A percentile compares a stretch with the other conserved stretches of the same genome.
Evolutionary conservation across 2,329 filamentous ascomycete species (phyloP).

Genomic region (Stenocarpella maydis): DNA sequence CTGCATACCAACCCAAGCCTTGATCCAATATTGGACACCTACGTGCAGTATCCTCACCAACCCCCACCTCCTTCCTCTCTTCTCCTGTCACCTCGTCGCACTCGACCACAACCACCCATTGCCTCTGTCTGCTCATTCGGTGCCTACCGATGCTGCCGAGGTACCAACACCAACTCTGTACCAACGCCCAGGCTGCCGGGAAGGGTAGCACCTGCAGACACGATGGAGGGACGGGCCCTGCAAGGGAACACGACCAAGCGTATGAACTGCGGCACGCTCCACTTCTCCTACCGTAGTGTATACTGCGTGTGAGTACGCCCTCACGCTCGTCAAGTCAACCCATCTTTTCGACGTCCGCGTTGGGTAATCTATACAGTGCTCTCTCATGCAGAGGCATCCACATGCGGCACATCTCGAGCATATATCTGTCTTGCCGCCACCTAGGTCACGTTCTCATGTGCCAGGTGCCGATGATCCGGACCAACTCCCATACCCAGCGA

Average conservation of each 20-base stretch:
- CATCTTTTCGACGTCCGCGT: background rate
- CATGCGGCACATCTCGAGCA: background rate
- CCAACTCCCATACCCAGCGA: background rate
- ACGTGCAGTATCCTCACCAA: background rate
- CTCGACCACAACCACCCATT: background rate
- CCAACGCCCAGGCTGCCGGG: constrained; percentile 1
- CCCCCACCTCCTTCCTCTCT: background rate
- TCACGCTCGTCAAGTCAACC: background rate
- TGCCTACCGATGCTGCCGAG: constrained; percentile 10
- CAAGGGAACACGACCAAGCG: constrained; percentile 15
- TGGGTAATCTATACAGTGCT: background rate
- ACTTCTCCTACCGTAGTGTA: background rate
- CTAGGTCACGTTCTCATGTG: background rate
- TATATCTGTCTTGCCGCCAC: background rate
- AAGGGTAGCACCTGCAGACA: constrained; percentile 16
- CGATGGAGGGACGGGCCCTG: constrained; percentile 24
- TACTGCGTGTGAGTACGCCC: background rate
- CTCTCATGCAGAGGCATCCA: background rate
- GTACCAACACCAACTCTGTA: background rate
- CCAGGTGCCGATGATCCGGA: background rate
- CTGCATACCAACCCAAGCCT: constrained; percentile 14
- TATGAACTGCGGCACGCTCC: background rate
- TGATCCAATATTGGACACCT: constrained; percentile 24
- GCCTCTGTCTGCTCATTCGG: background rate
- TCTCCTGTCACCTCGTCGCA: background rate